phyloP scores from a whole-genome alignment of 2,329 filamentous ascomycete genomes.

The Pestalotiopsis sp. region DNA sequence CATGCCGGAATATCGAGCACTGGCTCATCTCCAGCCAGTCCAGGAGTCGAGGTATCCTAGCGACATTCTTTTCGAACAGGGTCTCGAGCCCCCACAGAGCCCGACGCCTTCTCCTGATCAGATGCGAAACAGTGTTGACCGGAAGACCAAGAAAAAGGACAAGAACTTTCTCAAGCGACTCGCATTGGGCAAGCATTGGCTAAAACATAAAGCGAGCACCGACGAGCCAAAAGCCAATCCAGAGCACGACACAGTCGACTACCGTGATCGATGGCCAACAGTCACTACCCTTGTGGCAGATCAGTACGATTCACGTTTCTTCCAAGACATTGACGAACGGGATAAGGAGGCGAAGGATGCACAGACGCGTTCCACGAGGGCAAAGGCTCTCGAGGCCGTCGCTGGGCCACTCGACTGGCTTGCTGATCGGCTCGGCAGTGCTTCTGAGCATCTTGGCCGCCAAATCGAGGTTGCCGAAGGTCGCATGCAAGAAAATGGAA shows the following conservation, averaged over 20 bases:
- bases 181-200: not conserved
- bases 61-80: not conserved
- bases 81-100: not conserved
- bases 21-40: not conserved
- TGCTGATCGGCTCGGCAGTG: conserved; percentile 24
- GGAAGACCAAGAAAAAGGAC: not conserved
- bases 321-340: not conserved
- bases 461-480: conserved; percentile 23
- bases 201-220: not conserved
- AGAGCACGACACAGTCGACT: conserved; percentile 6
- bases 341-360: not conserved
- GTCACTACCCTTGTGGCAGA: conserved; percentile 14
- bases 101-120: not conserved
- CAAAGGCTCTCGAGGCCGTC: conserved; percentile 23
- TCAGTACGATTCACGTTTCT: conserved; percentile 6
- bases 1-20: not conserved
- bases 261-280: conserved; percentile 16
- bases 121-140: not conserved
- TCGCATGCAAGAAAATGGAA: conserved; percentile 17
- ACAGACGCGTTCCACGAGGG: not conserved
- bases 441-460: conserved; percentile 25
- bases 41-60: not conserved
- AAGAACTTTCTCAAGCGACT: not conserved
- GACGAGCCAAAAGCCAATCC: not conserved
- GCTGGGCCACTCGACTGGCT: conserved; percentile 23